phyloP scores from a whole-genome alignment of 257 asterid genomes.

The Ilex asprella region DNA sequence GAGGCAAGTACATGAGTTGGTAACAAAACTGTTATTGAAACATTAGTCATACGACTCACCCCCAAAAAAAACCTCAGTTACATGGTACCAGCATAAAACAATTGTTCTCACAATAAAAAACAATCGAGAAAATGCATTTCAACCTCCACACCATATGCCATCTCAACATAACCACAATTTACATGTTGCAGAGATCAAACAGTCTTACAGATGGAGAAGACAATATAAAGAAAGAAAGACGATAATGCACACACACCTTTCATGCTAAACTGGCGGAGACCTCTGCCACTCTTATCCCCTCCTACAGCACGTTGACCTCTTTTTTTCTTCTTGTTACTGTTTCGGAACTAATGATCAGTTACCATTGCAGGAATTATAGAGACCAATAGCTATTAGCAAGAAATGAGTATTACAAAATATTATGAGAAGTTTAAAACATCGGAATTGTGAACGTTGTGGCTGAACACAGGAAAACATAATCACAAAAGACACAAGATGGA shows the following conservation, averaged over 20 bases:
- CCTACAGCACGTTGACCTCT: conserved; percentile 91
- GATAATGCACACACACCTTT: conserved; percentile 46
- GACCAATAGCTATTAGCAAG: no score
- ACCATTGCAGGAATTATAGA: background rate
- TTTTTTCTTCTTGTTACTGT: conserved; percentile 79
- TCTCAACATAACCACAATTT: background rate
- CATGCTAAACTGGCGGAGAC: conserved; percentile 99
- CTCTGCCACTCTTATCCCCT: conserved; percentile 94
- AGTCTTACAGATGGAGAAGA: background rate
- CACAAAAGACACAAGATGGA: no score
- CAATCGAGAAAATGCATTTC: no score
- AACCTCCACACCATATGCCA: no score
- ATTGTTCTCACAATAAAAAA: no score
- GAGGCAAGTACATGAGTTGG: conserved; percentile 16
- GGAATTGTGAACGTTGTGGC: background rate
- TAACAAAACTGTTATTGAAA: conserved; percentile 11
- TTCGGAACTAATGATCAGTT: conserved; percentile 12
- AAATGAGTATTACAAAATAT: background rate
- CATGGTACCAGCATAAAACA: no score
- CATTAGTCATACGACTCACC: background rate
- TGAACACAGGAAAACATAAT: background rate
- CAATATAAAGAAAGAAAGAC: conserved; percentile 7
- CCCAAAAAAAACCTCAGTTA: no score
- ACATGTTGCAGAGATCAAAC: background rate
- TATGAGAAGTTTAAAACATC: no score